Evolutionary conservation across 1,284 basidiomycete genomes (phyloP).

Genomic region (Fomitopsis pinicola): DNA sequence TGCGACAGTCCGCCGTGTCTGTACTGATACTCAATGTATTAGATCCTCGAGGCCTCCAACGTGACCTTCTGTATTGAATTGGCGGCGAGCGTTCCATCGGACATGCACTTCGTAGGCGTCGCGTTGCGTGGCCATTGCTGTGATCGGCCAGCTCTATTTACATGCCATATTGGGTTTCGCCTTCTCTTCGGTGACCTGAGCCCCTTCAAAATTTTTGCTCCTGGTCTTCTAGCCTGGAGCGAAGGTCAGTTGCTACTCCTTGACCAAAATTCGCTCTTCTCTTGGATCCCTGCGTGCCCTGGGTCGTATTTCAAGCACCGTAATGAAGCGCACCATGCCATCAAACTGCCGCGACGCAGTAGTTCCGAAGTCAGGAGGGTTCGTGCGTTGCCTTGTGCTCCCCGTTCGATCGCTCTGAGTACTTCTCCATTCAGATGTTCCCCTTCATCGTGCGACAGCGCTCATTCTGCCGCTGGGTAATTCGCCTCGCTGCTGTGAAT

Average conservation of each 20-base stretch:
- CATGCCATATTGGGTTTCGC: not conserved
- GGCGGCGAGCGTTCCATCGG: not conserved
- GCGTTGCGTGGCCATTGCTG: not conserved
- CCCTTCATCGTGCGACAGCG: not conserved
- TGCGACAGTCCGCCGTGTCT: not conserved
- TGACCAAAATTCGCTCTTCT: not conserved
- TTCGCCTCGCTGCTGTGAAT: not conserved
- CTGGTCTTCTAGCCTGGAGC: not conserved
- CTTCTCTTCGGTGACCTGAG: slow-evolving; percentile 1
- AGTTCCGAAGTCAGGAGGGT: not conserved
- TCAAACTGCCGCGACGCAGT: not conserved
- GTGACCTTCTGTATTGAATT: slow-evolving; percentile 5
- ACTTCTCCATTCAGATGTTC: not conserved
- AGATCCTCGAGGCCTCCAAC: slow-evolving; percentile 5
- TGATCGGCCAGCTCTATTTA: not conserved
- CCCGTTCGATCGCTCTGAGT: not conserved
- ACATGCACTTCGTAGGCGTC: not conserved
- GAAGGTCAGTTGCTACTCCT: not conserved
- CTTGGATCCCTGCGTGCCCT: not conserved
- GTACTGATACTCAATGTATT: slow-evolving; percentile 5
- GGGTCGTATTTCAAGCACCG: not conserved
- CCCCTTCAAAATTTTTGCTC: not conserved
- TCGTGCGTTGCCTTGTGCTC: not conserved
- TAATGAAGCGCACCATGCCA: not conserved
- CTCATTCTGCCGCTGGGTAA: not conserved